These are phyloP conservation scores for Candida multigemmis DNA, from an alignment of 805 yeast genomes.

Conservation along the genomic window DNA sequence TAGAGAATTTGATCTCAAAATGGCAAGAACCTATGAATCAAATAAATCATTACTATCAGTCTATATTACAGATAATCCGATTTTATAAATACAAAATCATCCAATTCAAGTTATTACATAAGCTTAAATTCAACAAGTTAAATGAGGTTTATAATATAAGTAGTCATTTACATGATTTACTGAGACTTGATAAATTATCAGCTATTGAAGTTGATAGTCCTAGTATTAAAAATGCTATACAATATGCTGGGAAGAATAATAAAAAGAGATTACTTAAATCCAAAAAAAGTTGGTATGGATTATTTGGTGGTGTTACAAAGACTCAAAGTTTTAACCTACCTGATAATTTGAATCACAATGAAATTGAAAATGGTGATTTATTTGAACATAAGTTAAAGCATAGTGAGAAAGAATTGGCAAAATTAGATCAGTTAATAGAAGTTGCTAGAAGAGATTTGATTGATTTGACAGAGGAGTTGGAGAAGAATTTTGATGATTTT, in stretches of 20 bases:
- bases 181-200: conserved; percentile 9
- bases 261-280: conserved; percentile 8
- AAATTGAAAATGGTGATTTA: not conserved
- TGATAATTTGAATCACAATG: not conserved
- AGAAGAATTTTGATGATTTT: conserved; percentile 27
- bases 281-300: conserved; percentile 35
- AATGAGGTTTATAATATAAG: conserved; percentile 25
- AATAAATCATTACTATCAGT: conserved; percentile 32
- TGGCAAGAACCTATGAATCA: conserved; percentile 47
- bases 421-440: conserved; percentile 39
- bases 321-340: too few relatives aligned
- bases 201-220: conserved; percentile 31
- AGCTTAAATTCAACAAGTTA: conserved; percentile 27
- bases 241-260: conserved; percentile 19
- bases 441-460: conserved; percentile 34
- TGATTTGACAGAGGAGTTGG: conserved; percentile 34
- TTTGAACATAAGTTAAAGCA: conserved; percentile 14
- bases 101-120: conserved; percentile 34
- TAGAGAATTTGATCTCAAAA: conserved; percentile 25
- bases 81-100: conserved; percentile 45
- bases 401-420: conserved; percentile 31
- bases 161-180: conserved; percentile 7
- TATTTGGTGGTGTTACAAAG: conserved; percentile 35
- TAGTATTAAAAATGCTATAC: conserved; percentile 24
- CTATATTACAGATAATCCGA: conserved; percentile 35